phyloP scores from a whole-genome alignment of 2,329 filamentous ascomycete genomes.

The Arthroderma sp. region DNA sequence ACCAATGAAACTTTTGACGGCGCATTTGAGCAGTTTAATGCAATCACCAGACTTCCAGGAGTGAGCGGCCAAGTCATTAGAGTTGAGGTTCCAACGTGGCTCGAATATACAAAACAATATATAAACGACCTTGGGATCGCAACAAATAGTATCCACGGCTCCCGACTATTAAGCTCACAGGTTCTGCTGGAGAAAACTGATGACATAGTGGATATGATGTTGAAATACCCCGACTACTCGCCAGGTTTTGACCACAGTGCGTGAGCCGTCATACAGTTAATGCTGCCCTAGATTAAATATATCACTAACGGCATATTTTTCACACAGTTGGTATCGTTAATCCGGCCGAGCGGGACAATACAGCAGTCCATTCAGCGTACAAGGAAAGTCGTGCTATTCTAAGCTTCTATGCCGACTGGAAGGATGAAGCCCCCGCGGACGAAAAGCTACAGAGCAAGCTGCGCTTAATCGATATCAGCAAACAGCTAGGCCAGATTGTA shows the following conservation, averaged over 20 bases:
- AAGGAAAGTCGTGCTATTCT: slow-evolving; percentile 16
- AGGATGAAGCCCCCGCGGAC: slow-evolving; percentile 14
- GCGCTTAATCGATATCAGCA: slow-evolving; percentile 16
- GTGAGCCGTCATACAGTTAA: slow-evolving; percentile 1
- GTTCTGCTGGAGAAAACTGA: slow-evolving; percentile 14
- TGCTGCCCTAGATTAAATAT: not conserved
- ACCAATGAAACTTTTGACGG: slow-evolving; percentile 15
- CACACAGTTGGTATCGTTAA: slow-evolving; percentile 18
- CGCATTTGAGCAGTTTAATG: slow-evolving; percentile 11
- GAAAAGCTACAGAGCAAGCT: slow-evolving; percentile 15
- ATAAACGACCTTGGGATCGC: slow-evolving; percentile 21
- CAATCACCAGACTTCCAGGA: slow-evolving; percentile 13
- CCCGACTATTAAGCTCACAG: slow-evolving; percentile 17
- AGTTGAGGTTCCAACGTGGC: slow-evolving; percentile 17
- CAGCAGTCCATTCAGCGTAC: slow-evolving; percentile 18
- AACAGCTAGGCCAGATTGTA: slow-evolving; percentile 16
- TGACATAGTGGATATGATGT: slow-evolving; percentile 16
- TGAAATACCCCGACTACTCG: slow-evolving; percentile 13
- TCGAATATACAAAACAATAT: slow-evolving; percentile 16
- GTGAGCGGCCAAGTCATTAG: slow-evolving; percentile 11
- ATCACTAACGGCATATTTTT: not conserved
- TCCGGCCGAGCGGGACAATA: slow-evolving; percentile 16
- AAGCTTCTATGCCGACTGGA: slow-evolving; percentile 17
- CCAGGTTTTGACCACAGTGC: slow-evolving; percentile 20
- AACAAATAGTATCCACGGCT: slow-evolving; percentile 20